These are phyloP conservation scores for Fusarium verrucosum DNA, from an alignment of 2,329 filamentous ascomycete genomes.

Conservation along the genomic window DNA sequence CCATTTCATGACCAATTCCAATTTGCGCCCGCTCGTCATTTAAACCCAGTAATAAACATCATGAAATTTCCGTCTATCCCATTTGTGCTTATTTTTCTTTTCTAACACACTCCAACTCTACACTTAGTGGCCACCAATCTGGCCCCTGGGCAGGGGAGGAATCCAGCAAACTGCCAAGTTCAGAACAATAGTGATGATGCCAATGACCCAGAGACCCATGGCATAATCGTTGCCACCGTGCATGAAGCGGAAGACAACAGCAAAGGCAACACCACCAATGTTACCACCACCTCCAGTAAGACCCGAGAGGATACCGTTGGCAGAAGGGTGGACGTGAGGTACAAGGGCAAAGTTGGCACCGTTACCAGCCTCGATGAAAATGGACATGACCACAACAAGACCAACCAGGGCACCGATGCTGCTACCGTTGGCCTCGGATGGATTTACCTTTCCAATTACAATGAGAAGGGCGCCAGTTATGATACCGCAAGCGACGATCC, in stretches of 20 bases:
- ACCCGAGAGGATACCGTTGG: constrained; percentile 82
- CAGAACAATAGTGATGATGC: constrained; percentile 75
- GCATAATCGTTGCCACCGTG: constrained; percentile 70
- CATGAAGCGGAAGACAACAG: constrained; percentile 81
- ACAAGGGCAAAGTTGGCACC: constrained; percentile 88
- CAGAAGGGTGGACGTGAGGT: constrained; percentile 83
- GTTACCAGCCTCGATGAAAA: constrained; percentile 87
- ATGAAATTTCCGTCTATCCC: neutral
- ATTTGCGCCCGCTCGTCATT: constrained; percentile 4
- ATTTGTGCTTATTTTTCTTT: neutral
- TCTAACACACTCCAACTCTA: neutral
- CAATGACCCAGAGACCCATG: constrained; percentile 82
- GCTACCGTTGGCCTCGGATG: constrained; percentile 59
- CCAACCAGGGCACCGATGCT: constrained; percentile 72
- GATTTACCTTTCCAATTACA: constrained; percentile 70
- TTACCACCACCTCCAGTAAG: constrained; percentile 84
- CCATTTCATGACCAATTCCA: constrained; percentile 1
- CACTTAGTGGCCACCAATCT: constrained; percentile 45
- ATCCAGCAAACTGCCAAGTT: constrained; percentile 71
- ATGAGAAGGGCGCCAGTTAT: constrained; percentile 69
- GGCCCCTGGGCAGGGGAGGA: constrained; percentile 62
- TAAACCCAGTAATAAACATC: constrained; percentile 4
- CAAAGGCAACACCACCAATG: constrained; percentile 84
- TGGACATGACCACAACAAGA: constrained; percentile 77
- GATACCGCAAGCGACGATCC: constrained; percentile 65